These are phyloP conservation scores for Reutealis trisperma DNA, from an alignment of 345 rosid species.

Conservation along the genomic window DNA sequence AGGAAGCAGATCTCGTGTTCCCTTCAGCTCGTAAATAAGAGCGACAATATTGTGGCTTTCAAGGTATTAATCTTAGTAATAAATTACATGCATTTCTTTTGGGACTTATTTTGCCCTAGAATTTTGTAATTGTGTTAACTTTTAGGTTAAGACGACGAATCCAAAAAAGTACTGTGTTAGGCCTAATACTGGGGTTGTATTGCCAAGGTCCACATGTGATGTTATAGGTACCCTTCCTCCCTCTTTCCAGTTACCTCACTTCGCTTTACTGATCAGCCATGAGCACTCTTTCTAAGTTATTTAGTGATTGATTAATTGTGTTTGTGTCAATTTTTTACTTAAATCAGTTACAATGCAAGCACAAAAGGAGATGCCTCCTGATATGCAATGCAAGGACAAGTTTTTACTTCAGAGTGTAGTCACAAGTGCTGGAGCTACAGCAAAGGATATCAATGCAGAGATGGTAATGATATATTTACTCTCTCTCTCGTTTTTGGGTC, in stretches of 20 bases:
- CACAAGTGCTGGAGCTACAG: slow-evolving; percentile 52
- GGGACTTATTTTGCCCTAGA: neutral
- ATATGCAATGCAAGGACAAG: slow-evolving; percentile 93
- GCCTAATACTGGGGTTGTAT: slow-evolving; percentile 81
- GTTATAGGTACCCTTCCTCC: slow-evolving; percentile 53
- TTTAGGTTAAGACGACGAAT: slow-evolving; percentile 84
- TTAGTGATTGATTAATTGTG: slow-evolving; percentile 20
- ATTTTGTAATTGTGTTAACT: slow-evolving; percentile 7
- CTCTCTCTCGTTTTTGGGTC: neutral
- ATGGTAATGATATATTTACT: slow-evolving; percentile 43
- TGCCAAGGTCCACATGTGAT: slow-evolving; percentile 73
- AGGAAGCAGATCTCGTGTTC: slow-evolving; percentile 83
- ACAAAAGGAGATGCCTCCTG: slow-evolving; percentile 72
- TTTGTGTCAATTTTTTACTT: slow-evolving; percentile 3
- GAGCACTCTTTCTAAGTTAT: neutral
- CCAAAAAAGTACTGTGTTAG: slow-evolving; percentile 88
- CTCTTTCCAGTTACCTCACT: neutral
- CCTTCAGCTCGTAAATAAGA: slow-evolving; percentile 61
- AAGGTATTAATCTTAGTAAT: slow-evolving; percentile 45
- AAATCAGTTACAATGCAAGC: slow-evolving; percentile 90
- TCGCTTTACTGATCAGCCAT: neutral
- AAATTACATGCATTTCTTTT: neutral
- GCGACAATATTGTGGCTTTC: slow-evolving; percentile 72
- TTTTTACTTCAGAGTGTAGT: slow-evolving; percentile 75
- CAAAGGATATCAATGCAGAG: slow-evolving; percentile 67